A percentile compares a stretch with the other conserved stretches of the same genome.
These are phyloP conservation scores for Zasmidium citrigriseum DNA, from an alignment of 2,329 filamentous ascomycete genomes.

Conservation along the genomic window DNA sequence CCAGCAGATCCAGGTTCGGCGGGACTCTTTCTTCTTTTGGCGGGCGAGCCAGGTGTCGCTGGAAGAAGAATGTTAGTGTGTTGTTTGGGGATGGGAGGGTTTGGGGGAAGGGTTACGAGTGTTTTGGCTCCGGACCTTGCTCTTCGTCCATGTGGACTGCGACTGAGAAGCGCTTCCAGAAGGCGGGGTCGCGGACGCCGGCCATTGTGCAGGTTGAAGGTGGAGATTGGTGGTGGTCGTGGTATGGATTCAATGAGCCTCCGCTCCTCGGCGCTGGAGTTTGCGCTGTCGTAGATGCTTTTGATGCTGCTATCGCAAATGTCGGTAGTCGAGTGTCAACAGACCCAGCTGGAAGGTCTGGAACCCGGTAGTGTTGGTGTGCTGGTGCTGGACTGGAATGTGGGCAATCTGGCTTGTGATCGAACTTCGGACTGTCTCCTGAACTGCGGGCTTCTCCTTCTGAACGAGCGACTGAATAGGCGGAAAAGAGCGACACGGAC, in stretches of 20 bases:
- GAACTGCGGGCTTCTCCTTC: constrained; percentile 7
- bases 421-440: background rate
- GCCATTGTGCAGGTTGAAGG: constrained; percentile 42
- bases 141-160: constrained; percentile 60
- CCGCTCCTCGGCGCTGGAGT: background rate
- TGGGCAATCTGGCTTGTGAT: background rate
- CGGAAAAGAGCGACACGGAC: constrained; percentile 12
- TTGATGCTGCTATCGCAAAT: background rate
- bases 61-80: constrained; percentile 8
- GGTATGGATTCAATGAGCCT: background rate
- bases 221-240: background rate
- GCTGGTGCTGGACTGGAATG: constrained; percentile 3
- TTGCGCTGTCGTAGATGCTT: background rate
- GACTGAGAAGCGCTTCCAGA: constrained; percentile 62
- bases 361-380: background rate
- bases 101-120: constrained; percentile 38
- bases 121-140: constrained; percentile 31
- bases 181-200: constrained; percentile 57
- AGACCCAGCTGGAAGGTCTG: background rate
- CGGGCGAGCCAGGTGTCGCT: constrained; percentile 57
- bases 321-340: background rate
- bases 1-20: constrained; percentile 51
- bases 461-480: constrained; percentile 8
- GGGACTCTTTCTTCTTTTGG: constrained; percentile 50
- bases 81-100: constrained; percentile 3